These are phyloP conservation scores for Davidsoniella neocaledoniae DNA, from an alignment of 2,329 filamentous ascomycete genomes.

Conservation along the genomic window DNA sequence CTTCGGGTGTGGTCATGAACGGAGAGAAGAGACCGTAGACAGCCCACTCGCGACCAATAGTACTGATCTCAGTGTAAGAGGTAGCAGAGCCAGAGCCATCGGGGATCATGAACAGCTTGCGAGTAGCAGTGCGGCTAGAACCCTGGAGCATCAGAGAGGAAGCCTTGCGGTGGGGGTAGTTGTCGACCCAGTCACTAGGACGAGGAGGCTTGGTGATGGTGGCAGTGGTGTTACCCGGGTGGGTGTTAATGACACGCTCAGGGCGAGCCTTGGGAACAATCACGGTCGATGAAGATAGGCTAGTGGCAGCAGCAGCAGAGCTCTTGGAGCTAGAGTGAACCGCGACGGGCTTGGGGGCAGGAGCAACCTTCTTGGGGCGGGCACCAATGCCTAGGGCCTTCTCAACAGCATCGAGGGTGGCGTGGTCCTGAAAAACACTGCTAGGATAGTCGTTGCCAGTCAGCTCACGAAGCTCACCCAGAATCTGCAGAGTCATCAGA, in stretches of 20 bases:
- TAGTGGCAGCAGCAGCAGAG: background rate
- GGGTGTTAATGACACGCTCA: constrained; percentile 17
- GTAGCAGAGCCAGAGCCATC: constrained; percentile 44
- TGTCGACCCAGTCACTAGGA: constrained; percentile 23
- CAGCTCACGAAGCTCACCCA: constrained; percentile 37
- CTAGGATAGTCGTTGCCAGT: constrained; percentile 36
- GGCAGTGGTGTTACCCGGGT: constrained; percentile 26
- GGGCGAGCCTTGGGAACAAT: constrained; percentile 12
- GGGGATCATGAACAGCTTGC: constrained; percentile 36
- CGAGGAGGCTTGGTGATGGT: constrained; percentile 28
- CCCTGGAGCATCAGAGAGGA: constrained; percentile 32
- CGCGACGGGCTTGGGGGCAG: constrained; percentile 16
- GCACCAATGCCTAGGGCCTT: constrained; percentile 39
- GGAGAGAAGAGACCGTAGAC: constrained; percentile 43
- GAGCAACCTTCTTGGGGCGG: constrained; percentile 20
- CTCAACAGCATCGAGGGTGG: constrained; percentile 48
- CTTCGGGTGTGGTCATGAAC: constrained; percentile 43
- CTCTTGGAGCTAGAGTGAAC: constrained; percentile 3
- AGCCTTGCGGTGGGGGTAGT: constrained; percentile 34
- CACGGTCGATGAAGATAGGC: constrained; percentile 12
- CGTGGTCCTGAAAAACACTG: constrained; percentile 44
- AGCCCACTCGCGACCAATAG: constrained; percentile 27
- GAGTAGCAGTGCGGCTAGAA: constrained; percentile 29
- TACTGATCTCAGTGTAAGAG: constrained; percentile 33
- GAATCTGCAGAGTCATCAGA: constrained; percentile 38